Evolutionary conservation across 208 protist genomes (phyloP), one percentile per base, ranked within the genome.

Genomic region (Leishmania braziliensis): DNA sequence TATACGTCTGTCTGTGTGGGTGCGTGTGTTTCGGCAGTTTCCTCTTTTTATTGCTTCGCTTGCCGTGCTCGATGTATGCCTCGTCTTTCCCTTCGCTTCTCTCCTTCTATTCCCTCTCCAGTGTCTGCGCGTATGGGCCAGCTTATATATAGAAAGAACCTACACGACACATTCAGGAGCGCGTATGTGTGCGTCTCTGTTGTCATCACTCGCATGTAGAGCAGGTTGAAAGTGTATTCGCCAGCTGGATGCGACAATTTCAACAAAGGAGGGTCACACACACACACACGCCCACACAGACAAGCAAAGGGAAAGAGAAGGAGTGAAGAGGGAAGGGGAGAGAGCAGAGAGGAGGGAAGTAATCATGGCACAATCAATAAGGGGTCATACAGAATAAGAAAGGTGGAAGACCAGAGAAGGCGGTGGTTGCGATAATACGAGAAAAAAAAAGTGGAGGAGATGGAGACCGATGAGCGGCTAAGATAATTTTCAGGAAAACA

Each of bases 381-480:
- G n/a, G 4, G 69, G 69, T 8, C 48, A 54, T 74, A 43, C 20
- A 48, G 48, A 74, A 74, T 23, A 20, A 53, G 48, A 72, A 50
- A 20, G 68, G 69, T n/a, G 39, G 48, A 12, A 74, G 69, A 33
- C 26, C 23, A 39, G n/a, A 53, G 69, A n/a, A 39, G 69, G 33
- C 23, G 48, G 20, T 48, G 39, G 69, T n/a, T 33, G 39, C 26
- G 69, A n/a, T 33, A 39, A 53, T 54, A 5, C 18, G 50, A 20
- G 50, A 75, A 72, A 70, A 72, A 70, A 16, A 16, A 62, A 75
- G 66, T 33, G 26, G 20, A 77, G 76, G 60, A 46, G 43, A 80
- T 66, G 77, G 54, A 79, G 54, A 80, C 48, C 29, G n/a, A 79
- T 84, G 82, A 46, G 79, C 69, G 54, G 74, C 50, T 53, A 76